Evolutionary conservation across 2,329 filamentous ascomycete genomes (phyloP).

Genomic region (Alternaria postmessia): DNA sequence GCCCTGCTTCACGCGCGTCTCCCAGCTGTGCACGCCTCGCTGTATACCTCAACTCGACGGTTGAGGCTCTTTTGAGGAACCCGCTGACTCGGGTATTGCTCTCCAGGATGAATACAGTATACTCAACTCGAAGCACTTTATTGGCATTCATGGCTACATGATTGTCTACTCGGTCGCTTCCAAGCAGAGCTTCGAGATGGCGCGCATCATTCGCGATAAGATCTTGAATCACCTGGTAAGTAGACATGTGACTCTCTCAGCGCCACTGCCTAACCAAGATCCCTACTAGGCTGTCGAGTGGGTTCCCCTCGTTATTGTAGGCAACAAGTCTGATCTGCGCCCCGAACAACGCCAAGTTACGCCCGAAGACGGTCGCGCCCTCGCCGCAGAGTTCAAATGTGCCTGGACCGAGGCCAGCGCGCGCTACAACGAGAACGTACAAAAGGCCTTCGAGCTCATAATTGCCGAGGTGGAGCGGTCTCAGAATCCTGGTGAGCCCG

Average conservation of each 20-base stretch:
- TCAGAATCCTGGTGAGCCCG: constrained; percentile 85
- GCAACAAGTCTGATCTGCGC: constrained; percentile 94
- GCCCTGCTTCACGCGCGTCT: constrained; percentile 6
- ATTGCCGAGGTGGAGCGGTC: constrained; percentile 95
- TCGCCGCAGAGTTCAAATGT: constrained; percentile 87
- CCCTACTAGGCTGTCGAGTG: constrained; percentile 79
- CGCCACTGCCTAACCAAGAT: constrained; percentile 19
- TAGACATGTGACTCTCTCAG: constrained; percentile 18
- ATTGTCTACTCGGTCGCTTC: constrained; percentile 98
- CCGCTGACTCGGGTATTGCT: constrained; percentile 31
- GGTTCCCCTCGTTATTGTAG: constrained; percentile 92
- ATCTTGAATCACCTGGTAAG: constrained; percentile 93
- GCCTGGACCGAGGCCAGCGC: constrained; percentile 96
- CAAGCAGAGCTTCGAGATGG: constrained; percentile 95
- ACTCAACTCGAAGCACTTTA: constrained; percentile 97
- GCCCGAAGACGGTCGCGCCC: constrained; percentile 81
- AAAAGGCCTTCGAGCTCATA: constrained; percentile 90
- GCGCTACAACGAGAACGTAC: constrained; percentile 91
- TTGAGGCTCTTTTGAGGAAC: constrained; percentile 12
- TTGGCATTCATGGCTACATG: constrained; percentile 98
- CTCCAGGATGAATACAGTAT: constrained; percentile 95
- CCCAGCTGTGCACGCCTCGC: neutral
- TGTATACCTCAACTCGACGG: neutral
- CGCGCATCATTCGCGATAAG: constrained; percentile 94
- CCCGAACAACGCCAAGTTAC: constrained; percentile 93